Base-by-base conservation (phyloP, 257 asterid genomes). In the Solanum verrucosum region DNA sequence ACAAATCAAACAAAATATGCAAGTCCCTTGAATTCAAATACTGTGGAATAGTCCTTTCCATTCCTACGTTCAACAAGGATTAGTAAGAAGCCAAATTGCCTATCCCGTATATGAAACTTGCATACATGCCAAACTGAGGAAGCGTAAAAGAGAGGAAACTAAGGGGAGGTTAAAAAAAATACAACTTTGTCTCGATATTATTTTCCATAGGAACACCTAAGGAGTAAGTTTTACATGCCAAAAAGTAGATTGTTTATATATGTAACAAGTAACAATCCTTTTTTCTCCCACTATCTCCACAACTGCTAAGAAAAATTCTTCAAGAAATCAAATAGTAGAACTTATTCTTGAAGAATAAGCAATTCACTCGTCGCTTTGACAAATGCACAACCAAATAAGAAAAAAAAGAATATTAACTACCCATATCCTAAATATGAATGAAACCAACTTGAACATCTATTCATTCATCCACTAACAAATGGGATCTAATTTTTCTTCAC, bases 321-420 rank as follows among this genome's bases (percentile, higher is more conserved):
- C 88, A 90, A 88, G 84, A 87, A 88, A 84, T 29, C 31, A 44
- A 75, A 40, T 37, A 35, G 23, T 37, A 35, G 23, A 88, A 85
- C 27, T 37, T 84, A 81, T 90, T 88, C 89, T 85, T 56, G 88
- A 87, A 90, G 87, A 59, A 82, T 34, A 27, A 27, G 67, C 84
- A 78, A 14, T 78, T 78, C 25, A 40, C 13, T 13, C 3, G 21
- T 23, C 20, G 6, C 52, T 23, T 3, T 75, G 56, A 46, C 5
- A 37, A 9, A 79, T 44, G 85, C 85, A 44, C 40, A 44, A 44
- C 40, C 25, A 25, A 42, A 44, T 42, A 44, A 25, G 7, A 14
- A n/a, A 38, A 38, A 78, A 44, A 27, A 27, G 40, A 79, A 44
- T 46, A 7, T 16, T 46, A 75, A 75, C 83, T 38, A 75, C 33